phyloP scores from a whole-genome alignment of 352 stramenopile species.

The Globisporangium spiculum region DNA sequence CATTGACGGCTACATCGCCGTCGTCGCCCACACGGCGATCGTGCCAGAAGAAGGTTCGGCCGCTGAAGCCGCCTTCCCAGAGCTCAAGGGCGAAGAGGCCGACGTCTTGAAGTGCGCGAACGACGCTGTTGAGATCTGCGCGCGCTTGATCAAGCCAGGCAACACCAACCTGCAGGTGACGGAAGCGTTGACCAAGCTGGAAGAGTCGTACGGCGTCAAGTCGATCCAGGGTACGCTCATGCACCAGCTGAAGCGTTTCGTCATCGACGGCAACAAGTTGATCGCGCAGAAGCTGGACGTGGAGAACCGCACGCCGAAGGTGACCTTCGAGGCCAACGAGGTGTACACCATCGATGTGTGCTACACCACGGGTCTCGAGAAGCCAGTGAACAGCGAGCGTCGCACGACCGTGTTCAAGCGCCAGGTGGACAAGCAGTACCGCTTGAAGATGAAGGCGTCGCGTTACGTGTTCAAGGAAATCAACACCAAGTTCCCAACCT shows the following conservation, averaged over 20 bases:
- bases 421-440: conserved; percentile 98
- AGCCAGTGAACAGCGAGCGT: conserved; percentile 86
- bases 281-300: conserved; percentile 91
- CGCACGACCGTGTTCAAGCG: conserved; percentile 99
- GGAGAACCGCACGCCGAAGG: conserved; percentile 83
- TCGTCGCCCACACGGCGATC: conserved; percentile 97
- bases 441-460: conserved; percentile 93
- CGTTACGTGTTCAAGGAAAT: conserved; percentile 97
- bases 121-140: conserved; percentile 96
- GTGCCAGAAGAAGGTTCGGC: conserved; percentile 84
- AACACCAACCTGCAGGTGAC: conserved; percentile 97
- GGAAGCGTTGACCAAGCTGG: conserved; percentile 93
- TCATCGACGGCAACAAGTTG: conserved; percentile 98
- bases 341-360: conserved; percentile 99
- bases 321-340: conserved; percentile 96
- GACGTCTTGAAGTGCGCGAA: conserved; percentile 97
- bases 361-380: conserved; percentile 98
- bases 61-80: conserved; percentile 49
- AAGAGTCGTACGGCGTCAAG: conserved; percentile 96
- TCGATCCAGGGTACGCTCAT: conserved; percentile 97
- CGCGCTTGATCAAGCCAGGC: conserved; percentile 96
- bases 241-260: conserved; percentile 99
- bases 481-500: conserved; percentile 97
- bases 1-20: conserved; percentile 99
- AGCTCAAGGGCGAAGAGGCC: conserved; percentile 71